Conservation (phyloP, 1,284 basidiomycete genomes). For the Pseudozyma thailandica region DNA sequence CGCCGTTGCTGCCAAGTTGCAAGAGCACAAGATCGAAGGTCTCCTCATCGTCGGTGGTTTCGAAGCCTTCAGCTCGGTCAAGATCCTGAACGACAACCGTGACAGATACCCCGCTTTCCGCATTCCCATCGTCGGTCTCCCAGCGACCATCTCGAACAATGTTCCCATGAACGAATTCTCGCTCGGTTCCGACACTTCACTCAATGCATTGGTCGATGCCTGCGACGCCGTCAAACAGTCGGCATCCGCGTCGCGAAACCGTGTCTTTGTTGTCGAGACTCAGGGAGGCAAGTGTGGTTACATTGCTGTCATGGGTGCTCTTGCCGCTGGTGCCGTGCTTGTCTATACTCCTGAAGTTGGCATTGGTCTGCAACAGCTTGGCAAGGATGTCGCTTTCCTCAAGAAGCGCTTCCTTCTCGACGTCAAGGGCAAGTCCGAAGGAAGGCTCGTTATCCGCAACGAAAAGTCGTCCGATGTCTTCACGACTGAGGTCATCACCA, state of each 20-base stretch:
- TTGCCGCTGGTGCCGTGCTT: slow-evolving; percentile 90
- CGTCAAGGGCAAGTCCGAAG: slow-evolving; percentile 87
- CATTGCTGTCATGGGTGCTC: slow-evolving; percentile 90
- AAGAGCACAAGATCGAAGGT: slow-evolving; percentile 83
- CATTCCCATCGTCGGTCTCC: slow-evolving; percentile 63
- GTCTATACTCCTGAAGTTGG: slow-evolving; percentile 95
- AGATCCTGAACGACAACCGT: slow-evolving; percentile 82
- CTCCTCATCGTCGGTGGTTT: slow-evolving; percentile 94
- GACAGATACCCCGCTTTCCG: slow-evolving; percentile 88
- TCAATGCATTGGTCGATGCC: slow-evolving; percentile 96
- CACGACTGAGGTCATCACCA: slow-evolving; percentile 89
- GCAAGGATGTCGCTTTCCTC: slow-evolving; percentile 87
- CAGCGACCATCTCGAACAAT: slow-evolving; percentile 95
- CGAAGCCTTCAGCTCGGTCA: slow-evolving; percentile 86
- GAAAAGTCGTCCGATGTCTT: slow-evolving; percentile 89
- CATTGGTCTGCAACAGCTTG: slow-evolving; percentile 82
- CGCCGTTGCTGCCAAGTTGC: slow-evolving; percentile 83
- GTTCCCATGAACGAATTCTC: slow-evolving; percentile 96
- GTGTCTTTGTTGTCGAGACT: slow-evolving; percentile 97
- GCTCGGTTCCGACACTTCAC: slow-evolving; percentile 90
- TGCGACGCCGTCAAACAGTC: slow-evolving; percentile 99
- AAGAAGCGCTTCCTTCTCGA: slow-evolving; percentile 87
- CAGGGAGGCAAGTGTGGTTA: slow-evolving; percentile 97
- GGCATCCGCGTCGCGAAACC: slow-evolving; percentile 90
- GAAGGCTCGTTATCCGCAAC: slow-evolving; percentile 83